Percentiles rank a stretch among this genome's conserved stretches.
phyloP scores from a whole-genome alignment of 2,329 filamentous ascomycete genomes.

The Sporothrix dimorphospora region DNA sequence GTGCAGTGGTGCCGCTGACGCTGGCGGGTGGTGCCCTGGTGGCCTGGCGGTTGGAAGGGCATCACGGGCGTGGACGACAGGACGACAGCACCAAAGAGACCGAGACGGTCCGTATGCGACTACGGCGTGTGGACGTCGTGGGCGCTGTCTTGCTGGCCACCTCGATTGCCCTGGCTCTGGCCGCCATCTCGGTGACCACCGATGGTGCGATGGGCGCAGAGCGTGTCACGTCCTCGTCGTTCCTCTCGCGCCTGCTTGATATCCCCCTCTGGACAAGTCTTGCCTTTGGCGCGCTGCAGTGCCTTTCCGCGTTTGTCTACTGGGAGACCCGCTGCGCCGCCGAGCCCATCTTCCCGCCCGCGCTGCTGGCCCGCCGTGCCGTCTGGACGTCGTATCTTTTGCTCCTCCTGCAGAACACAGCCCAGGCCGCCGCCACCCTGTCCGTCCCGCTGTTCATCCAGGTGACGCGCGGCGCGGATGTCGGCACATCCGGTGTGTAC shows the following conservation, averaged over 20 bases:
- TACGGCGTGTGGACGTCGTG: background rate
- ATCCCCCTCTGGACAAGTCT: background rate
- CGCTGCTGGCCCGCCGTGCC: background rate
- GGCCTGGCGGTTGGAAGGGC: background rate
- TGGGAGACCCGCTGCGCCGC: background rate
- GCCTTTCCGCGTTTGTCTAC: background rate
- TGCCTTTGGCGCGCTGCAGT: background rate
- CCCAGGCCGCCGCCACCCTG: background rate
- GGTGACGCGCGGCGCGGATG: background rate
- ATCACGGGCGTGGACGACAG: background rate
- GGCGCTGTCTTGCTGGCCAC: background rate
- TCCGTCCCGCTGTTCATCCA: background rate
- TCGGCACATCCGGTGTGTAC: background rate
- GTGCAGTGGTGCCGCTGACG: background rate
- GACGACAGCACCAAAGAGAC: background rate
- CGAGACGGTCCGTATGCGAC: background rate
- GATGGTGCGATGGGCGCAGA: background rate
- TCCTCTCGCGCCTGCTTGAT: background rate
- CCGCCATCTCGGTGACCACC: background rate
- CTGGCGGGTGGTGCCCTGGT: background rate
- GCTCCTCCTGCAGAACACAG: background rate
- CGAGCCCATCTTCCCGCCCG: background rate
- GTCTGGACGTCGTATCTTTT: background rate
- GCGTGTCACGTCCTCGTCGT: background rate
- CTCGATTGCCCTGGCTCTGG: background rate